Base-by-base conservation (phyloP, 345 rosid species). In the Sisymbrium irio region DNA sequence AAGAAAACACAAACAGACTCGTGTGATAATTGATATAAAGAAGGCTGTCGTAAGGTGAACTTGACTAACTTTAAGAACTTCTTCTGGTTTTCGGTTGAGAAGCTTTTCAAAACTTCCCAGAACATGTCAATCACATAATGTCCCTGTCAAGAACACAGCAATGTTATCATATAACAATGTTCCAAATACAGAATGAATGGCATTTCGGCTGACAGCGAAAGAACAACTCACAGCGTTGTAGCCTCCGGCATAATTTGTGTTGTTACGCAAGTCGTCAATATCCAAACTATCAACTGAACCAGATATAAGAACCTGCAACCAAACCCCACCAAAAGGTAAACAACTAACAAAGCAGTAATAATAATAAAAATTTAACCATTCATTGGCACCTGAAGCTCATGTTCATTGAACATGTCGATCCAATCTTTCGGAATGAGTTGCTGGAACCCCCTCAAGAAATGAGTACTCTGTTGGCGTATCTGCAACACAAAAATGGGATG, bases 211-310 rank as follows among this genome's bases (percentile, higher is more conserved):
- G 68, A 58, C 53, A 65, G 44, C 19, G 12, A 73, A 73, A 73
- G 67, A 37, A 41, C 20, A 45, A 36, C 89, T 84, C 76, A 95
- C 99, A 74, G 79, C 78, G 47, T 89, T 79, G 83, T 95, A 95
- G 73, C 98, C 99, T 51, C 99, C 98, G 4, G 91, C 86, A 69
- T 92, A 95, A 69, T 86, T 90, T 73, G 98, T 86, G 81, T 90
- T 62, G 42, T 44, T 58, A 39, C 97, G 86, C 73, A 95, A 82
- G 79, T 95, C 99, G 78, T 89, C 98, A 83, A 95, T 82, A 85
- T 95, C 99, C 91, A 95, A 82, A 82, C 96, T 87, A 44, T 95
- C 99, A 40, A 90, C 88, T 68, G 99, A 95, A 72, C 99, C 99
- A 41, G 97, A 90, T 83, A 95, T 89, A 70, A 93, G 85, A 76